Base-by-base conservation (phyloP, 192 early-diverging fungal genomes). In the Coemansia sp. region DNA sequence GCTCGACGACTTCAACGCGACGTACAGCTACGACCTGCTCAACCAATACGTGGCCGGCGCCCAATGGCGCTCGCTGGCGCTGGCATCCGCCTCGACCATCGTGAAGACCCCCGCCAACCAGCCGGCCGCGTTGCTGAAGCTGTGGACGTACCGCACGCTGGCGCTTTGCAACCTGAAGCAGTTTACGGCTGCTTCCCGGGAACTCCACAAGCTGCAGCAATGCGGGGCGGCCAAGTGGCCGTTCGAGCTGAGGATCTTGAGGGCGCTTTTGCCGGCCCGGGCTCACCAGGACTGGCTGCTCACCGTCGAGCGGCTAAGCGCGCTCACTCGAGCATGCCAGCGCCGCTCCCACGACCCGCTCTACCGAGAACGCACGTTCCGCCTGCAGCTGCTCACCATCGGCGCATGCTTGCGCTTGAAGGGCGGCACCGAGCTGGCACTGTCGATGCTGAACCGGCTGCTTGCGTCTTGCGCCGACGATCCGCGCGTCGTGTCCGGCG, bases 41-140 rank as follows among this genome's bases (percentile, higher is more conserved):
- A 77, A 70, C 59, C 74, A 77, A 48, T 60, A 46, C 34, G 44
- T 66, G 1, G 41, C 49, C 0, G 57, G 74, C 55, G 58, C 45
- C 12, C 74, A 70, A 21, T 77, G 74, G 74, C 66, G 74, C 0
- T 41, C 63, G 0, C 40, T 77, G 34, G 74, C 74, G 0, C 40
- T 77, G 26, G 74, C 74, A 0, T 15, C 67, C 3, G 50, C 45
- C 21, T 56, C 74, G 14, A 51, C 67, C 1, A 70, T 70, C 0
- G 28, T 55, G 11, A 58, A 56, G 31, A 65, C 58, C 8, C 7
- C 56, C 0, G 46, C 40, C 2, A 7, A 11, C 10, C 51, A 69
- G 18, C 31, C 21, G 5, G 45, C 30, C 20, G 18, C 51, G 2
- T 2, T 60, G n/a, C 47, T 76, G 11, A 54, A 56, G 30, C 46